Percentiles rank a stretch among this genome's conserved stretches.
Conservation (phyloP, 495 filamentous ascomycete genomes). For the Aspergillus cavernicola region DNA sequence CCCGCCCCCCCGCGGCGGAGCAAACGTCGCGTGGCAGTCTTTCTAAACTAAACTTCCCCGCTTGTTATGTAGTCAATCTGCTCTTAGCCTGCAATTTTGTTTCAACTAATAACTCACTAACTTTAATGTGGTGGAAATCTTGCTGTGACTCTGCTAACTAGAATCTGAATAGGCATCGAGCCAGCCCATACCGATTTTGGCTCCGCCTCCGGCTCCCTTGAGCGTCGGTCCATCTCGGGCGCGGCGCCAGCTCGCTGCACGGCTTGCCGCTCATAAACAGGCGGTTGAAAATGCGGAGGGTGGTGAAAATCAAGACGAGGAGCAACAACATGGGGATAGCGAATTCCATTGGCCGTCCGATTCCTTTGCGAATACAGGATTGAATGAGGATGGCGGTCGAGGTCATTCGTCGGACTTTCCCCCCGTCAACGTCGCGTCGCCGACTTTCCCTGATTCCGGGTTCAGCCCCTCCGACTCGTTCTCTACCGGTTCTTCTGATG, state of each 20-base stretch:
- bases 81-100: constrained; percentile 6
- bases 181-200: constrained; percentile 44
- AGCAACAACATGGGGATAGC: constrained; percentile 18
- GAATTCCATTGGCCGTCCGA: constrained; percentile 39
- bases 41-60: constrained; percentile 5
- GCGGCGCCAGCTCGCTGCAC: constrained; percentile 75
- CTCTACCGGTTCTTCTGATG: constrained; percentile 42
- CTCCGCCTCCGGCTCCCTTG: constrained; percentile 46
- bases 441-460: constrained; percentile 37
- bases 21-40: constrained; percentile 16
- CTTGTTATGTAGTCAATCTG: constrained; percentile 18
- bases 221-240: constrained; percentile 85
- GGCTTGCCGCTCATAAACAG: constrained; percentile 75
- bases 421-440: constrained; percentile 26
- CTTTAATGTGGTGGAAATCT: no score
- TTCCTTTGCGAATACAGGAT: constrained; percentile 41
- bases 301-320: constrained; percentile 20
- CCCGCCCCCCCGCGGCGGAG: no score
- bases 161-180: constrained; percentile 24
- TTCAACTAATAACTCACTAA: no score
- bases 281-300: constrained; percentile 30
- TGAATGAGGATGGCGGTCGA: constrained; percentile 39
- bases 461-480: constrained; percentile 44
- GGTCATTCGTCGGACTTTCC: constrained; percentile 31
- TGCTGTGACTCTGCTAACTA: no score